Conservation (phyloP, 2,329 filamentous ascomycete genomes). For the Penicillium palitans region DNA sequence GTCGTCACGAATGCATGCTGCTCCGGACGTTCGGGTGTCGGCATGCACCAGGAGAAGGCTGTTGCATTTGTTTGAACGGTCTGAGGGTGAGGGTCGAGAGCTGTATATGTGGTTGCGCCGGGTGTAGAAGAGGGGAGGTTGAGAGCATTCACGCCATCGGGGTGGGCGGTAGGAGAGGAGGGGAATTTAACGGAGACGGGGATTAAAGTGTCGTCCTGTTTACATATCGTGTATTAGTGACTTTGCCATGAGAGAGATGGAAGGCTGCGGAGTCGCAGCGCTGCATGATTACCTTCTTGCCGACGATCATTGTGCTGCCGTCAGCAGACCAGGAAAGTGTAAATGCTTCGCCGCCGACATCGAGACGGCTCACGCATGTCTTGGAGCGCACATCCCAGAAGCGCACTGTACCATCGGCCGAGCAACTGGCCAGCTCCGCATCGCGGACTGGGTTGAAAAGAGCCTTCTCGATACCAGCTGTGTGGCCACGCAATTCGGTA, state of each 20-base stretch:
- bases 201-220: constrained; percentile 50
- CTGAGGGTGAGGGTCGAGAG: constrained; percentile 47
- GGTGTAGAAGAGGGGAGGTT: constrained; percentile 17
- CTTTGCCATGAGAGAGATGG: not conserved
- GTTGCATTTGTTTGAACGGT: constrained; percentile 51
- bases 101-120: constrained; percentile 36
- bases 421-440: constrained; percentile 52
- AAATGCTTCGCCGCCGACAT: constrained; percentile 53
- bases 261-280: not conserved
- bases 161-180: constrained; percentile 37
- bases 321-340: constrained; percentile 52
- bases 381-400: constrained; percentile 55
- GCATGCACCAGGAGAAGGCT: constrained; percentile 48
- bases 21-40: constrained; percentile 36
- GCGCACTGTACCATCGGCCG: constrained; percentile 51
- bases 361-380: constrained; percentile 48
- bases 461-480: constrained; percentile 50
- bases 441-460: constrained; percentile 52
- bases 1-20: constrained; percentile 50
- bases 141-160: constrained; percentile 15
- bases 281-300: constrained; percentile 44
- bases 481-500: constrained; percentile 51
- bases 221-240: not conserved
- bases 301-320: constrained; percentile 48
- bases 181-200: constrained; percentile 46